phyloP scores from a whole-genome alignment of 192 early-diverging fungal species.

The Allomyces arbusculus region DNA sequence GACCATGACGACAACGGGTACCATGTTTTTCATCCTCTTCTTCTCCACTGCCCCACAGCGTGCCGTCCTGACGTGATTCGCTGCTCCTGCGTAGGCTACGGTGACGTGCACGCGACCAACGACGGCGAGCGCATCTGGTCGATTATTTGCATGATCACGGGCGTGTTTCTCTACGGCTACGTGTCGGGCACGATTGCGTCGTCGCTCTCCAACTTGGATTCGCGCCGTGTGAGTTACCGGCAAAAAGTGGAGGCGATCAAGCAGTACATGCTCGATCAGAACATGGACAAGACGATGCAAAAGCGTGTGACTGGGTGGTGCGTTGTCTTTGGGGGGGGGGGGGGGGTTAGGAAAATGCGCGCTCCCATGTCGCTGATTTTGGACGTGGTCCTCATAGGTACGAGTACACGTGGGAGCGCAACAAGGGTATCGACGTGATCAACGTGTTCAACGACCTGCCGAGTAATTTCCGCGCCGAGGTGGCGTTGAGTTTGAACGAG shows the following conservation, averaged over 20 bases:
- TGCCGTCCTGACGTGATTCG: too few relatives aligned
- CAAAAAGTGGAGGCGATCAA: constrained; percentile 26
- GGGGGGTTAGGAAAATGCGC: too few relatives aligned
- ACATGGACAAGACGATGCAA: constrained; percentile 31
- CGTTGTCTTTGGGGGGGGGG: too few relatives aligned
- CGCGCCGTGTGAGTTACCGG: constrained; percentile 23
- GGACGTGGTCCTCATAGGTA: constrained; percentile 12
- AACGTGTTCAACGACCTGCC: constrained; percentile 29
- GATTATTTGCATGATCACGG: constrained; percentile 15
- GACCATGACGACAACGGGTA: constrained; percentile 24
- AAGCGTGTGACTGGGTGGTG: constrained; percentile 14
- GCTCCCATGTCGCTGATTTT: too few relatives aligned
- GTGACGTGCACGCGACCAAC: constrained; percentile 23
- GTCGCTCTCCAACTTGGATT: constrained; percentile 31
- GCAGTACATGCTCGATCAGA: constrained; percentile 28
- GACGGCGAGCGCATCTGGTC: constrained; percentile 21
- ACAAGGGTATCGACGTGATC: constrained; percentile 27
- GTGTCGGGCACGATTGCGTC: constrained; percentile 30
- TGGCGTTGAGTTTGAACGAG: constrained; percentile 27
- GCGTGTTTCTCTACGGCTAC: constrained; percentile 27
- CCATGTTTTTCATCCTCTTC: too few relatives aligned
- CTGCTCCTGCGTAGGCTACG: constrained; percentile 8
- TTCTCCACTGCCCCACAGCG: too few relatives aligned
- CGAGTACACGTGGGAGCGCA: constrained; percentile 32
- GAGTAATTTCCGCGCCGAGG: constrained; percentile 24